Conservation (phyloP, 192 early-diverging fungal species). For the Diversispora eburnea region DNA sequence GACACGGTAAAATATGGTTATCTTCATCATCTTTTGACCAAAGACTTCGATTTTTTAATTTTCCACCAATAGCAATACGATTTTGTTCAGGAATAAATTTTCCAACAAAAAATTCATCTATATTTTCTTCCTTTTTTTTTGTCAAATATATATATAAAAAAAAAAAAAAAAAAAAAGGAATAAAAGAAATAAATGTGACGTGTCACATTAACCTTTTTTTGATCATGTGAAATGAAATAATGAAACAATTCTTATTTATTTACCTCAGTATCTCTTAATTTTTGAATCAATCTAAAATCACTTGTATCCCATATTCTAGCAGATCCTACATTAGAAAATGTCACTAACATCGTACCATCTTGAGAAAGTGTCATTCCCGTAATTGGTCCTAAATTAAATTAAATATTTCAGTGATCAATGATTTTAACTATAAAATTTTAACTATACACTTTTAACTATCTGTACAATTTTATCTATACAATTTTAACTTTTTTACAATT, state of each 20-base stretch:
- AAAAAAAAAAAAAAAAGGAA: conserved; percentile 23
- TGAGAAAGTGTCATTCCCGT: conserved; percentile 81
- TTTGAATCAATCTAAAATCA: conserved; percentile 64
- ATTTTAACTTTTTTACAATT: conserved; percentile 16
- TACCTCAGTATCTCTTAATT: conserved; percentile 65
- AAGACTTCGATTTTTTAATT: conserved; percentile 81
- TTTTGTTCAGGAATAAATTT: conserved; percentile 67
- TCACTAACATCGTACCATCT: conserved; percentile 82
- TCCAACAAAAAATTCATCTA: conserved; percentile 91
- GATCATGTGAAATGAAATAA: not conserved
- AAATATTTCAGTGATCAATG: too few relatives aligned
- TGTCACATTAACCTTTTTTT: not conserved
- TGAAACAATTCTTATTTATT: not conserved
- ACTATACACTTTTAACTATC: too few relatives aligned
- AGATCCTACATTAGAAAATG: conserved; percentile 77
- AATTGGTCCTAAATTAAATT: conserved; percentile 51
- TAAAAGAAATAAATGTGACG: not conserved
- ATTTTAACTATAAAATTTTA: conserved; percentile 1
- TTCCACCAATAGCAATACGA: conserved; percentile 77
- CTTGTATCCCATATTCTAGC: conserved; percentile 79
- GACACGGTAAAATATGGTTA: conserved; percentile 91
- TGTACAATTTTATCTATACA: conserved; percentile 4
- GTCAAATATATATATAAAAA: too few relatives aligned
- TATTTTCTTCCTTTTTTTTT: conserved; percentile 60
- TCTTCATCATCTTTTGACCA: conserved; percentile 91